Base-by-base conservation (phyloP, 768 basidiomycete genomes). In the Amylocystis lapponica region DNA sequence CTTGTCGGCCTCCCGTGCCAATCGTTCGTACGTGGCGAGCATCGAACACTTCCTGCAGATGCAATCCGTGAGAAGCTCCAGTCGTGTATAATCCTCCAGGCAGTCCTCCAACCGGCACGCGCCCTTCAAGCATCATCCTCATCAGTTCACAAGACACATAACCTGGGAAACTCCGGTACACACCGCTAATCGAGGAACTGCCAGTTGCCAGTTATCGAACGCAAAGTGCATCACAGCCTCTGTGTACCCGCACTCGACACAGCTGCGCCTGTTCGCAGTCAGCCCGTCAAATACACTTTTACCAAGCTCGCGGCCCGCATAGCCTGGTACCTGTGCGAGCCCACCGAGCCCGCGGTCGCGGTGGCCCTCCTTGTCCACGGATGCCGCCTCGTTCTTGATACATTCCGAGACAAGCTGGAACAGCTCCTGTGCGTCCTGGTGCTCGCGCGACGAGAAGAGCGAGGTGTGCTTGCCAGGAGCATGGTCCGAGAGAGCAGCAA, bases 341-440 rank as follows among this genome's bases (percentile, higher is more conserved):
- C 70, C 82, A 17, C 81, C 82, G 13, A 92, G 66, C 6, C 90
- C 88, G 36, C 81, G 74, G 57, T 90, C 82, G 31, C 80, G 71
- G 33, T 71, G 67, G 2, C 77, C 76, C 59, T 94, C 90, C 34
- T 72, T 75, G 43, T 83, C 81, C 1, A 96, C 76, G 2, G 82
- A 75, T 2, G 66, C 58, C n/a, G 81, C 72, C 61, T 98, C 95
- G 48, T 82, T 83, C 65, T 90, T 90, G 52, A 97, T 73, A 40
- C 82, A 86, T 60, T 94, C 92, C 1, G 92, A 86, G 8, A 97
- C 69, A 25, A 97, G 81, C 53, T 95, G 85, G 67, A 96, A 97
- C n/a, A 98, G 75, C 59, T 98, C 95, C 58, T 98, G 95, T 4
- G 95, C 95, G 60, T 98, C 95, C 66, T 98, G 95, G 60, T 98